Conservation (phyloP, 345 rosid species). For the Reutealis trisperma region DNA sequence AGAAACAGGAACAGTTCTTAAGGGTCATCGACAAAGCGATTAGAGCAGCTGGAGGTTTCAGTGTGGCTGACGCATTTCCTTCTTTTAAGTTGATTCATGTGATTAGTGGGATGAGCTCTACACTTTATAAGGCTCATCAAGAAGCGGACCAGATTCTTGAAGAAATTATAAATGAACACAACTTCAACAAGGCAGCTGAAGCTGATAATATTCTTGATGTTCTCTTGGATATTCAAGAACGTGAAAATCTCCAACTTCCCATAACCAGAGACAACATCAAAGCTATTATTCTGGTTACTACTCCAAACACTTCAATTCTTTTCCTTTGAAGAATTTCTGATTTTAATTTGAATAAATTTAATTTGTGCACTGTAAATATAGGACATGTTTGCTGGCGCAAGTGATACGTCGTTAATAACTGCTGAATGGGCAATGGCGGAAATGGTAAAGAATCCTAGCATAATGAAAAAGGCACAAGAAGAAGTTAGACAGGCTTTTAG, state of each 20-base stretch:
- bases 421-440: conserved; percentile 9
- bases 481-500: background rate
- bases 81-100: background rate
- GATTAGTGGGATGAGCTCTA: background rate
- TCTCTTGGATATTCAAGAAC: background rate
- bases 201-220: background rate
- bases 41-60: background rate
- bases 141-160: background rate
- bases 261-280: background rate
- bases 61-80: conserved; percentile 15
- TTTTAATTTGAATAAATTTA: no score
- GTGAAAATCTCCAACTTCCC: background rate
- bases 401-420: background rate
- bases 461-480: conserved; percentile 7
- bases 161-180: background rate
- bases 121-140: background rate
- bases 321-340: no score
- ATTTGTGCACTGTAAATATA: background rate
- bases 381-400: conserved; percentile 5
- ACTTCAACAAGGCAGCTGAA: background rate
- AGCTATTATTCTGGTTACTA: background rate
- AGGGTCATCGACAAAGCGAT: background rate
- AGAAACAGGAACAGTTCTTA: conserved; percentile 19
- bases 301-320: no score
- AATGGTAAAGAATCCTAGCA: background rate